Evolutionary conservation across 306 rosid genomes (phyloP).

Genomic region (Prunus campanulata): DNA sequence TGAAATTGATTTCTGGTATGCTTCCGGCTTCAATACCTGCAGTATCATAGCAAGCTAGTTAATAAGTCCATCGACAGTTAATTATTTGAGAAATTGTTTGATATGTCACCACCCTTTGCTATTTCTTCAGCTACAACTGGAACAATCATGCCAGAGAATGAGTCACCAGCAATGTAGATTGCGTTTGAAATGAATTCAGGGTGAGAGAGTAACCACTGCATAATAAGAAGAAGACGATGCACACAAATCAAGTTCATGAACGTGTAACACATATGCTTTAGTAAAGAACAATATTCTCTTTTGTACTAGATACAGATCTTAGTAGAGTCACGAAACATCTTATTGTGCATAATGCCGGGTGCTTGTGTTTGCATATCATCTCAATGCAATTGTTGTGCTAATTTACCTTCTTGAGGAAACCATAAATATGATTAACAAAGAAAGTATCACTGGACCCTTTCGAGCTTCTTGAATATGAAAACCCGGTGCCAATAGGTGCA

Average conservation of each 20-base stretch:
- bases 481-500: constrained; percentile 32
- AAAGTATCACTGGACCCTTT: constrained; percentile 2
- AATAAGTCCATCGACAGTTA: background rate
- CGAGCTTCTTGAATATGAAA: constrained; percentile 26
- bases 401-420: constrained; percentile 23
- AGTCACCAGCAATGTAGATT: constrained; percentile 34
- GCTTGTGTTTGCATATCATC: background rate
- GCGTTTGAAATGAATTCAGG: constrained; percentile 26
- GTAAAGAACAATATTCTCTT: background rate
- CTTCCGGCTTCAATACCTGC: constrained; percentile 28
- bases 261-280: background rate
- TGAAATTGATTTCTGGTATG: constrained; percentile 17
- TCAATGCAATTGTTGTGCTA: background rate
- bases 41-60: background rate
- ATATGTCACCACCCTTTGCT: constrained; percentile 9
- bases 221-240: background rate
- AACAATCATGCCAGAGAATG: constrained; percentile 26
- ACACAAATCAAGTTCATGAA: background rate
- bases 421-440: background rate
- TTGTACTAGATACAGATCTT: too few species aligned
- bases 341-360: background rate
- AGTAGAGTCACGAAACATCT: background rate
- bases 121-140: constrained; percentile 29
- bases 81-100: background rate
- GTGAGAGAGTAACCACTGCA: constrained; percentile 34